Evolutionary conservation across 2,329 filamentous ascomycete species (phyloP).

Genomic region (Colletotrichum sp.): DNA sequence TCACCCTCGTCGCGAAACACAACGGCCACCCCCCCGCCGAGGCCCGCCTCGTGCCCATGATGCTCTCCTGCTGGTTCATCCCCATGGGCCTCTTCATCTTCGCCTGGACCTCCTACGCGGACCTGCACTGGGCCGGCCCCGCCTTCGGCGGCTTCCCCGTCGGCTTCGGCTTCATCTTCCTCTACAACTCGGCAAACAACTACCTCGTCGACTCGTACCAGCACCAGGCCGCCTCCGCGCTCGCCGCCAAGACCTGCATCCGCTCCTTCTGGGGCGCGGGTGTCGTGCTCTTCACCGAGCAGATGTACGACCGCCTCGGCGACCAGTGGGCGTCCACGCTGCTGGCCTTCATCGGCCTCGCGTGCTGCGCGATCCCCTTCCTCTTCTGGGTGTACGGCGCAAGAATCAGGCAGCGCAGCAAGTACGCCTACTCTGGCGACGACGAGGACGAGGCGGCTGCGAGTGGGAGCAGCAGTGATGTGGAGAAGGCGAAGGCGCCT

Average conservation of each 20-base stretch:
- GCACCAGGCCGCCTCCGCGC: constrained; percentile 78
- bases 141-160: constrained; percentile 74
- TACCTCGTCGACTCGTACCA: constrained; percentile 71
- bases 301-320: constrained; percentile 78
- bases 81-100: constrained; percentile 64
- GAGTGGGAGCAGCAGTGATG: constrained; percentile 34
- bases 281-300: constrained; percentile 79
- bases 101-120: constrained; percentile 67
- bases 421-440: constrained; percentile 74
- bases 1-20: constrained; percentile 65
- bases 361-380: constrained; percentile 83
- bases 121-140: constrained; percentile 74
- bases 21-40: constrained; percentile 80
- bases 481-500: constrained; percentile 39
- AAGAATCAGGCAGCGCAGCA: constrained; percentile 69
- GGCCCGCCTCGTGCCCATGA: constrained; percentile 81
- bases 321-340: constrained; percentile 79
- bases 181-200: constrained; percentile 82
- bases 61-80: constrained; percentile 76
- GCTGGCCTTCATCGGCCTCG: constrained; percentile 75
- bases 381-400: constrained; percentile 82
- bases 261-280: constrained; percentile 81
- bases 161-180: constrained; percentile 83
- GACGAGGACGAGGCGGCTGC: constrained; percentile 42
- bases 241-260: constrained; percentile 83